phyloP scores from a whole-genome alignment of 371 early-diverging fungal genomes.

The Phascolomyces articulosus region DNA sequence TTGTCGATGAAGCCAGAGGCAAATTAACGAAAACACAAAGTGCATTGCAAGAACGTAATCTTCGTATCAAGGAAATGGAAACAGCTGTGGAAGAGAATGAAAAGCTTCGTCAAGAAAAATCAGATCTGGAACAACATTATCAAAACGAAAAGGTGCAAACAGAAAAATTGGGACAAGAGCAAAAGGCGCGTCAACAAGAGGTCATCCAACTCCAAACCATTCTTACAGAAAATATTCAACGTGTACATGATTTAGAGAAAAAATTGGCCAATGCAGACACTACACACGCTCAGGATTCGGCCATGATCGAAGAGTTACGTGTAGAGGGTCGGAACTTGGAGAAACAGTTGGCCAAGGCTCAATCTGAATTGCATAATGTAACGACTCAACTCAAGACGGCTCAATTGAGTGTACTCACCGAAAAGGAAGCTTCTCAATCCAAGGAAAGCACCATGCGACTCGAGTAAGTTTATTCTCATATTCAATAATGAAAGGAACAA shows the following conservation, averaged over 20 bases:
- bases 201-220: neutral
- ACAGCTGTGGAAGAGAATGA: neutral
- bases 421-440: slow-evolving; percentile 1
- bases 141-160: neutral
- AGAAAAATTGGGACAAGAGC: neutral
- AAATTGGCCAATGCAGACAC: neutral
- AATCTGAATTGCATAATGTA: neutral
- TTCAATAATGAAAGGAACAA: no score
- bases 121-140: neutral
- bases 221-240: neutral
- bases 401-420: neutral
- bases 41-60: slow-evolving; percentile 1
- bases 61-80: slow-evolving; percentile 4
- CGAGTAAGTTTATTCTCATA: neutral
- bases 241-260: neutral
- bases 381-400: neutral
- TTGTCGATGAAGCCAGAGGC: neutral
- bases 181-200: neutral
- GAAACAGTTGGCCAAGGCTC: neutral
- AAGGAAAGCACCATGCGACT: neutral
- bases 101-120: neutral
- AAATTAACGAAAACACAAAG: neutral
- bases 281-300: neutral
- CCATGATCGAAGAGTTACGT: slow-evolving; percentile 2
- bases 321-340: neutral